Percentiles rank a stretch among this genome's conserved stretches.
Evolutionary conservation across 2,329 filamentous ascomycete genomes (phyloP).

Genomic region (Endoconidiophora polonica): DNA sequence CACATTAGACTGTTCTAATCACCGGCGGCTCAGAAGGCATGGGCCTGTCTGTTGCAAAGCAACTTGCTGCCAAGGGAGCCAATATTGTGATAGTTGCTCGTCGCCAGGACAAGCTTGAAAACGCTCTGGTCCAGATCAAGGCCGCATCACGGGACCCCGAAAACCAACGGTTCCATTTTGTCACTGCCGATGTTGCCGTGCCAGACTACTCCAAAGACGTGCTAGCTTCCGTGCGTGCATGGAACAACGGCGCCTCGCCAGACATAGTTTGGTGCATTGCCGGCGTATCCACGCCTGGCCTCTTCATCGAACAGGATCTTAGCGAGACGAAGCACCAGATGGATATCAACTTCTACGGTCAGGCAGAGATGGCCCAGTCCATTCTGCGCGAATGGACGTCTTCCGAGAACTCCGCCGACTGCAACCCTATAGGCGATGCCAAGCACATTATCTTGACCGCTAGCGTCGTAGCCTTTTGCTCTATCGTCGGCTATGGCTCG

Average conservation of each 20-base stretch:
- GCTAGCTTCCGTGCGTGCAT: conserved; percentile 53
- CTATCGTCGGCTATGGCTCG: conserved; percentile 64
- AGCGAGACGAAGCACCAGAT: conserved; percentile 58
- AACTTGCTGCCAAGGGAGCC: conserved; percentile 69
- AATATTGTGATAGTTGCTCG: conserved; percentile 76
- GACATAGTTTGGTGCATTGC: conserved; percentile 90
- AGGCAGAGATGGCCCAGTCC: conserved; percentile 71
- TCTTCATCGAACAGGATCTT: conserved; percentile 61
- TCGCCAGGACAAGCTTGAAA: conserved; percentile 54
- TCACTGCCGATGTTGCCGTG: conserved; percentile 65
- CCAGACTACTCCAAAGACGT: conserved; percentile 53
- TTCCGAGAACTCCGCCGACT: conserved; percentile 4
- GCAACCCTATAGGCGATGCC: conserved; percentile 24
- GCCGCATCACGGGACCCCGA: conserved; percentile 45
- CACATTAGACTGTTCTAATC: conserved; percentile 58
- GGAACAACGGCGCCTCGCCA: conserved; percentile 58
- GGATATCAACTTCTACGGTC: conserved; percentile 84
- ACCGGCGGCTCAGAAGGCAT: conserved; percentile 90
- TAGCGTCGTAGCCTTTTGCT: conserved; percentile 57
- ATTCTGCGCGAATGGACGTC: conserved; percentile 59
- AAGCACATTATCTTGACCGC: conserved; percentile 81
- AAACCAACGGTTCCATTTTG: conserved; percentile 64
- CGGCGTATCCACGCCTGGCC: conserved; percentile 53
- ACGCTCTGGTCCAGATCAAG: conserved; percentile 46
- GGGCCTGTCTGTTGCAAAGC: conserved; percentile 57